phyloP scores from a whole-genome alignment of 2,329 filamentous ascomycete species.

The Tolypocladium paradoxum region DNA sequence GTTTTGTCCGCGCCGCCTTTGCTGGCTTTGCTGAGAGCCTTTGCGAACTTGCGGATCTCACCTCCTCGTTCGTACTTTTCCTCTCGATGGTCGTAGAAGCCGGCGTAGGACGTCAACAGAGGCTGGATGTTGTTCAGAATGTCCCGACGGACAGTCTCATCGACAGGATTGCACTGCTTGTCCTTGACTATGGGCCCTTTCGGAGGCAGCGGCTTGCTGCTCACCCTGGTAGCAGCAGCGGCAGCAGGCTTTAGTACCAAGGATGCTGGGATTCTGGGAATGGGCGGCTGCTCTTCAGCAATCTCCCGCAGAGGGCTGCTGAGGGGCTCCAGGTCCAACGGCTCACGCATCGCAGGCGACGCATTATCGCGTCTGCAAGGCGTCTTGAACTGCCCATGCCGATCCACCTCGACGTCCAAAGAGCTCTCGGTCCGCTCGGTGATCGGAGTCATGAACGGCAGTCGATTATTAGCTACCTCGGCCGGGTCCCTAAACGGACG shows the following conservation, averaged over 20 bases:
- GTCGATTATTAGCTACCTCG: slow-evolving; percentile 74
- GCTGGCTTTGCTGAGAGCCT: slow-evolving; percentile 47
- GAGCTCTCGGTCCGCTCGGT: slow-evolving; percentile 91
- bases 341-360: slow-evolving; percentile 16
- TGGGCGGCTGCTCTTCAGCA: slow-evolving; percentile 38
- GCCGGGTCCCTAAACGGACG: slow-evolving; percentile 71
- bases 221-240: slow-evolving; percentile 19
- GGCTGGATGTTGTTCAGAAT: slow-evolving; percentile 69
- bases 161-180: slow-evolving; percentile 77
- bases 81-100: slow-evolving; percentile 65
- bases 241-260: slow-evolving; percentile 29
- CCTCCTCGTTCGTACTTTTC: slow-evolving; percentile 53
- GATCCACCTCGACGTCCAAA: slow-evolving; percentile 53
- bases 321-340: slow-evolving; percentile 27
- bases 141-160: slow-evolving; percentile 59
- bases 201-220: slow-evolving; percentile 29
- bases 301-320: slow-evolving; percentile 69
- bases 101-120: slow-evolving; percentile 61
- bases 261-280: slow-evolving; percentile 40
- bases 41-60: slow-evolving; percentile 76
- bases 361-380: slow-evolving; percentile 49
- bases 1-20: slow-evolving; percentile 50
- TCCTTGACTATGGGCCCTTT: slow-evolving; percentile 74
- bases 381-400: slow-evolving; percentile 60
- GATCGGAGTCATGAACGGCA: slow-evolving; percentile 98